A percentile compares a stretch with the other conserved stretches of the same genome.
These are phyloP conservation scores for Dictyostelium intermedium DNA, from an alignment of 78 protist genomes.

Conservation along the genomic window DNA sequence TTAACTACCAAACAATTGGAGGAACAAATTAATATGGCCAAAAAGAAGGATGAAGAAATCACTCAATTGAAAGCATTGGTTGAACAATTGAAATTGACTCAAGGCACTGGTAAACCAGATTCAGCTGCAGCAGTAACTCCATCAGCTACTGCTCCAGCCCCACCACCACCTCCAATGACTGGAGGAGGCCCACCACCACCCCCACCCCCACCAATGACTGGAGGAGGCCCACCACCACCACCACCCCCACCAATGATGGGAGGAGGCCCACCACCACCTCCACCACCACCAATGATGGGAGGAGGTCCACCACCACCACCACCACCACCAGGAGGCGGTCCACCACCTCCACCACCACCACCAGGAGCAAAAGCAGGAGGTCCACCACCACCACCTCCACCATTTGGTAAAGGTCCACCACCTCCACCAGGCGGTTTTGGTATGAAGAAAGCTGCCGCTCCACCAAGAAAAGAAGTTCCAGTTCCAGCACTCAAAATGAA, in stretches of 20 bases:
- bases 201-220: background rate
- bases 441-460: conserved; percentile 76
- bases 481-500: conserved; percentile 77
- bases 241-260: conserved; percentile 45
- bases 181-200: conserved; percentile 56
- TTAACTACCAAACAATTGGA: conserved; percentile 18
- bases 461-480: conserved; percentile 71
- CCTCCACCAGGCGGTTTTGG: conserved; percentile 33
- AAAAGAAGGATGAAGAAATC: conserved; percentile 51
- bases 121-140: background rate
- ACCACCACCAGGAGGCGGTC: conserved; percentile 22
- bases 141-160: conserved; percentile 21
- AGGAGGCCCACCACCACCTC: conserved; percentile 76
- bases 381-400: conserved; percentile 45
- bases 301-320: conserved; percentile 78
- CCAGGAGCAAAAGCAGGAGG: background rate
- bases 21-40: background rate
- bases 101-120: background rate
- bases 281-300: conserved; percentile 54
- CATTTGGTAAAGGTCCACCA: conserved; percentile 58
- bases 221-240: conserved; percentile 42
- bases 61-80: background rate
- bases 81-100: conserved; percentile 4
- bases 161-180: conserved; percentile 17
- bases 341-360: conserved; percentile 54